A percentile compares a stretch with the other conserved stretches of the same genome.
These are phyloP conservation scores for Daedalea quercina DNA, from an alignment of 768 basidiomycete genomes.

Conservation along the genomic window DNA sequence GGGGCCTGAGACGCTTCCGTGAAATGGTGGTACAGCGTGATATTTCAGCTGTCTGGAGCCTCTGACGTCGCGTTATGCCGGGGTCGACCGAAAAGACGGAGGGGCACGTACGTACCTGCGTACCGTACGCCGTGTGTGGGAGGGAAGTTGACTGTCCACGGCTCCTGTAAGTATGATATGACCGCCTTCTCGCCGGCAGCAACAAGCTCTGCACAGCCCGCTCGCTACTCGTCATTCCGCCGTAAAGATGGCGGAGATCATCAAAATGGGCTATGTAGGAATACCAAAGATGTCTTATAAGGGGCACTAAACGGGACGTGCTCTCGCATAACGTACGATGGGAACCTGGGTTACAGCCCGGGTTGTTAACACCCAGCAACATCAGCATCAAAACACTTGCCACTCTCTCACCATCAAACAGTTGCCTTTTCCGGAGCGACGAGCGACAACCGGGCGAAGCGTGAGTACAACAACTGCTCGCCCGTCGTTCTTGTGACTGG, in stretches of 20 bases:
- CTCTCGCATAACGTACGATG: background rate
- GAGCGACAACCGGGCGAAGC: background rate
- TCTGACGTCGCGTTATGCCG: background rate
- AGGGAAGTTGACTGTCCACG: background rate
- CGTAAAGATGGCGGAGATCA: constrained; percentile 1
- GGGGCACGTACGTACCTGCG: background rate
- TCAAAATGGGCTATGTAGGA: background rate
- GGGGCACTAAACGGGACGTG: background rate
- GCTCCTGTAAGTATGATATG: background rate
- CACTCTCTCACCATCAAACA: constrained; percentile 3
- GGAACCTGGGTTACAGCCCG: background rate
- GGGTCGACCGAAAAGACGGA: background rate
- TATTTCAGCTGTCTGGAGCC: background rate
- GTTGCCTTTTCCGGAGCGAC: background rate
- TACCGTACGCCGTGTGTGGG: background rate
- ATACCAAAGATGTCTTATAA: background rate
- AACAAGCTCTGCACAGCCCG: constrained; percentile 2
- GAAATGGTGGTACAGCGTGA: background rate
- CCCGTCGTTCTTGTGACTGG: background rate
- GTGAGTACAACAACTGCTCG: background rate
- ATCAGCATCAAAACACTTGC: constrained; percentile 2
- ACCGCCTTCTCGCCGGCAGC: background rate
- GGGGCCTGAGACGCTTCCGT: background rate
- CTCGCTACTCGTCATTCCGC: background rate
- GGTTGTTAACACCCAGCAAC: background rate